Conservation (phyloP, 441 rosid genomes). For the Corymbia citriodora region DNA sequence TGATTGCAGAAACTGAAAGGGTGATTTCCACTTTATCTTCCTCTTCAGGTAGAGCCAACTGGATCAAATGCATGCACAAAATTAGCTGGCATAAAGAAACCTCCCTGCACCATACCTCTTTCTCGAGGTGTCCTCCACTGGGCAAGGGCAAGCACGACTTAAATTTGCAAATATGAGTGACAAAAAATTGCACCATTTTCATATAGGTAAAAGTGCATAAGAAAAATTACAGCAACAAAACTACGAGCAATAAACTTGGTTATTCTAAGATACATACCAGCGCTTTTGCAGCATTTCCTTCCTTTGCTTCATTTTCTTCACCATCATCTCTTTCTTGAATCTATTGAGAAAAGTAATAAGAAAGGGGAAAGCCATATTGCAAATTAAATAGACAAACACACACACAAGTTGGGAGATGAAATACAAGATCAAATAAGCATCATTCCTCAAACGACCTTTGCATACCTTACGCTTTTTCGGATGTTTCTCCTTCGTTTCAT, state of each 20-base stretch:
- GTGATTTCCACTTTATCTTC: conserved; percentile 30
- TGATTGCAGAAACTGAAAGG: conserved; percentile 55
- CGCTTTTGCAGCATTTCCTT: conserved; percentile 31
- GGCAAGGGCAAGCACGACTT: background rate
- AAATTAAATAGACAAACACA: background rate
- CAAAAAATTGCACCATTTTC: background rate
- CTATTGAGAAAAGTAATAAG: background rate
- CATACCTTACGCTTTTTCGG: background rate
- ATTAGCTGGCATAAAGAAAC: background rate
- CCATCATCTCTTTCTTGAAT: conserved; percentile 25
- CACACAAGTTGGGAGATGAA: background rate
- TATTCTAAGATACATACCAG: conserved; percentile 27
- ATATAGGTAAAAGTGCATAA: background rate
- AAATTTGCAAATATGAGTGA: background rate
- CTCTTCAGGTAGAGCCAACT: conserved; percentile 28
- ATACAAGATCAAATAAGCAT: background rate
- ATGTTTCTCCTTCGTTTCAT: background rate
- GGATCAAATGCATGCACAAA: background rate
- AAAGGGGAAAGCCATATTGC: background rate
- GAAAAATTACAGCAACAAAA: background rate
- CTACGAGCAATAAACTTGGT: background rate
- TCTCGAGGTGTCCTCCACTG: background rate
- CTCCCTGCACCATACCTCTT: background rate
- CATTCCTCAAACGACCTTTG: background rate
- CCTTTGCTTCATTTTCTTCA: conserved; percentile 19